phyloP scores from a whole-genome alignment of 805 yeast species.

The Komagataella populi region DNA sequence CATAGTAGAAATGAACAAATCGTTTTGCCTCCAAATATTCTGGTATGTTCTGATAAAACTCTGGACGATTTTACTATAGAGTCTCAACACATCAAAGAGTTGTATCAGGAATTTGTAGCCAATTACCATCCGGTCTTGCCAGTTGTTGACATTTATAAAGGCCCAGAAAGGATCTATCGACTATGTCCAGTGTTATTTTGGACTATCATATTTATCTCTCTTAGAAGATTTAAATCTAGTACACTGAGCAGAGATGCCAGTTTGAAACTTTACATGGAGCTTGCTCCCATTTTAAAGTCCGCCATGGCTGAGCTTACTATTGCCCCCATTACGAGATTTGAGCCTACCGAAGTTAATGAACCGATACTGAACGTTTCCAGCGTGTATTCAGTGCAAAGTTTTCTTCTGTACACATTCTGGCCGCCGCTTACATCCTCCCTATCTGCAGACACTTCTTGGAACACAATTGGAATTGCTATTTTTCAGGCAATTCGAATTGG shows the following conservation, averaged over 20 bases:
- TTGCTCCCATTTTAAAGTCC: conserved; percentile 61
- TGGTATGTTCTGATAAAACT: conserved; percentile 51
- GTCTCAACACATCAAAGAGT: conserved; percentile 42
- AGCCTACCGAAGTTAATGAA: conserved; percentile 66
- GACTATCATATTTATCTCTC: conserved; percentile 80
- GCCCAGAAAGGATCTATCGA: conserved; percentile 69
- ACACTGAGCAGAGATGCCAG: conserved; percentile 10
- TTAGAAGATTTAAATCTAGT: conserved; percentile 42
- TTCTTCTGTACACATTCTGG: conserved; percentile 82
- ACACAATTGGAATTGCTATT: conserved; percentile 83
- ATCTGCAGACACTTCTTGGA: conserved; percentile 94
- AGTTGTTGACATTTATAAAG: conserved; percentile 67
- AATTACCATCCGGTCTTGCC: conserved; percentile 81
- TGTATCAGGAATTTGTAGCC: conserved; percentile 59
- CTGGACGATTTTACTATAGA: conserved; percentile 56
- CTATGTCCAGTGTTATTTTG: conserved; percentile 86
- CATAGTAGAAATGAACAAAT: neutral
- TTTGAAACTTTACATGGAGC: conserved; percentile 33
- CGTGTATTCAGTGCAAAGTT: conserved; percentile 90
- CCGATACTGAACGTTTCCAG: conserved; percentile 81
- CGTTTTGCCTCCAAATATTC: conserved; percentile 19
- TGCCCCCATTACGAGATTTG: conserved; percentile 76
- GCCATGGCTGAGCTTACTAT: conserved; percentile 80
- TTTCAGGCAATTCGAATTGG: conserved; percentile 91
- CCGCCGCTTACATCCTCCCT: conserved; percentile 91